Percentiles rank a stretch among this genome's conserved stretches.
Conservation (phyloP, 2,329 filamentous ascomycete species). For the Aspergillus pseudonomiae region DNA sequence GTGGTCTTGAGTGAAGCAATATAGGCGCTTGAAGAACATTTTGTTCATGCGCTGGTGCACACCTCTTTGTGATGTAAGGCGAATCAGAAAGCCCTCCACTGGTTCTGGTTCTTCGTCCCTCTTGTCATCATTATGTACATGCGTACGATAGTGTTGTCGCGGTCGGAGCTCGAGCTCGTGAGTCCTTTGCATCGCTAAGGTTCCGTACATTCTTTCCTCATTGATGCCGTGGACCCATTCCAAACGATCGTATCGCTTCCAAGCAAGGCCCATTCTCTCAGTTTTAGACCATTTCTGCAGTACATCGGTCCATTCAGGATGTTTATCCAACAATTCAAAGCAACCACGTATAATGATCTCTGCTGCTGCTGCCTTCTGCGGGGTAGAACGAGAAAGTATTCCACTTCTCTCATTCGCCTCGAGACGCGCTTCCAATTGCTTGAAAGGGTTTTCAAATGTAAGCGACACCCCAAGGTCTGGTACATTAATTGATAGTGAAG, state of each 20-base stretch:
- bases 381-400: slow-evolving; percentile 33
- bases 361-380: slow-evolving; percentile 59
- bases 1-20: slow-evolving; percentile 67
- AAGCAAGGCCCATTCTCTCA: slow-evolving; percentile 65
- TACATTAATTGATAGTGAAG: slow-evolving; percentile 62
- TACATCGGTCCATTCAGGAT: slow-evolving; percentile 62
- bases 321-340: slow-evolving; percentile 60
- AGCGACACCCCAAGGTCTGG: slow-evolving; percentile 65
- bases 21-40: slow-evolving; percentile 67
- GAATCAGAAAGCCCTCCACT: slow-evolving; percentile 67
- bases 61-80: slow-evolving; percentile 66
- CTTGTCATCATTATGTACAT: slow-evolving; percentile 40
- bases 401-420: slow-evolving; percentile 50
- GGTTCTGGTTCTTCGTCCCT: slow-evolving; percentile 61
- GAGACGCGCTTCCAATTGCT: slow-evolving; percentile 43
- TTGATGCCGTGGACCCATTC: slow-evolving; percentile 70
- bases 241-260: slow-evolving; percentile 69
- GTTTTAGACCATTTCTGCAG: slow-evolving; percentile 61
- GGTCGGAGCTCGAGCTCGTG: slow-evolving; percentile 69
- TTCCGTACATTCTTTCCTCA: slow-evolving; percentile 70
- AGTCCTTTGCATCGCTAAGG: slow-evolving; percentile 67
- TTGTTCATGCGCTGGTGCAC: slow-evolving; percentile 60
- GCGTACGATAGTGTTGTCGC: slow-evolving; percentile 66
- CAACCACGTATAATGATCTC: slow-evolving; percentile 59
- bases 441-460: slow-evolving; percentile 63